Percentiles rank a stretch among this genome's conserved stretches.
Conservation (phyloP, 1,284 basidiomycete species). For the Ustilago curta region DNA sequence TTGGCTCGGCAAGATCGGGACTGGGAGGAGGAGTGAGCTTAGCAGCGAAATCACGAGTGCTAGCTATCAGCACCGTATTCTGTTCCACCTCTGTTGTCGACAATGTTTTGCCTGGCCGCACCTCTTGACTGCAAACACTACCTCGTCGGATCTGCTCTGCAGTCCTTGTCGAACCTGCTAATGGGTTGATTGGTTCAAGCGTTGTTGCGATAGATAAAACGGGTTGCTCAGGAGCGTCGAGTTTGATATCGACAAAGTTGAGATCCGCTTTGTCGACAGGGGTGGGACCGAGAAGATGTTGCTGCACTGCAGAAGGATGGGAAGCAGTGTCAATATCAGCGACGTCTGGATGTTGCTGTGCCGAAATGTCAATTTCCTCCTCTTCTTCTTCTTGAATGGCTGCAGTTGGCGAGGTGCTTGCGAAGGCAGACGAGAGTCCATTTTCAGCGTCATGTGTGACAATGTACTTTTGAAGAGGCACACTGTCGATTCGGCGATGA, state of each 20-base stretch:
- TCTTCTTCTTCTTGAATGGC: conserved; percentile 39
- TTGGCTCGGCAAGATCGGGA: conserved; percentile 3
- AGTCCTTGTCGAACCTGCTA: conserved; percentile 27
- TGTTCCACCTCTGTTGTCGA: not conserved
- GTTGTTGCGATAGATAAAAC: not conserved
- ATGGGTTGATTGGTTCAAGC: conserved; percentile 10
- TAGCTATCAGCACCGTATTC: not conserved
- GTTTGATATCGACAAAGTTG: conserved; percentile 49
- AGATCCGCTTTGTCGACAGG: conserved; percentile 34
- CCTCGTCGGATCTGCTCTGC: conserved; percentile 46
- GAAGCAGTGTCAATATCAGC: not conserved
- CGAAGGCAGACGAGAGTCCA: conserved; percentile 16
- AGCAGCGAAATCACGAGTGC: not conserved
- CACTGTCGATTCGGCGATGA: conserved; percentile 44
- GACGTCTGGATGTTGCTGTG: conserved; percentile 5
- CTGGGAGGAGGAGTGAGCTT: conserved; percentile 19
- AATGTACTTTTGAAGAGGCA: conserved; percentile 48
- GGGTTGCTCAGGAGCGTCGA: conserved; percentile 18
- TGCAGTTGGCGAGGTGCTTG: conserved; percentile 15
- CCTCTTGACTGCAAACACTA: conserved; percentile 30
- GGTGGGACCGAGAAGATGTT: not conserved
- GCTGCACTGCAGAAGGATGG: not conserved
- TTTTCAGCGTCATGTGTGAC: conserved; percentile 9
- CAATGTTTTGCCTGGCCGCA: not conserved
- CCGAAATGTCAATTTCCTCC: conserved; percentile 26